These are phyloP conservation scores for Venturia nashicola DNA, from an alignment of 2,329 filamentous ascomycete genomes.

Conservation along the genomic window DNA sequence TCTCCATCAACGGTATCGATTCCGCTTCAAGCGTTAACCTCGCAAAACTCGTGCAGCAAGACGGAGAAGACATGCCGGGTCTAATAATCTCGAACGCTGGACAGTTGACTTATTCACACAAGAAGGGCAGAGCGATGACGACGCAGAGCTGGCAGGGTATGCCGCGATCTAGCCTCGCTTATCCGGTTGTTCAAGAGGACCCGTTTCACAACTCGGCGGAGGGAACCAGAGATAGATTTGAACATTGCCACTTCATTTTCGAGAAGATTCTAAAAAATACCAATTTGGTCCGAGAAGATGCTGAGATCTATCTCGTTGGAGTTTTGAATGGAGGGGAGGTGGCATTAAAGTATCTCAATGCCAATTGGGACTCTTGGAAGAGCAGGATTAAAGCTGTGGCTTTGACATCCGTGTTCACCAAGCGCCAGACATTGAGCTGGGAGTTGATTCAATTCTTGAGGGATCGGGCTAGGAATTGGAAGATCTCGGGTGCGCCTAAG, in stretches of 20 bases:
- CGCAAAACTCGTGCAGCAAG: constrained; percentile 31
- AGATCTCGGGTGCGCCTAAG: constrained; percentile 14
- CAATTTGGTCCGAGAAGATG: constrained; percentile 32
- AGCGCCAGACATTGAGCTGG: constrained; percentile 15
- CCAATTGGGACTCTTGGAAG: constrained; percentile 22
- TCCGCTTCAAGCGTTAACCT: constrained; percentile 59
- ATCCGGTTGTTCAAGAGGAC: constrained; percentile 41
- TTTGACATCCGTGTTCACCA: constrained; percentile 12
- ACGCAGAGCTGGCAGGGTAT: constrained; percentile 43
- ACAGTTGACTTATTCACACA: constrained; percentile 64
- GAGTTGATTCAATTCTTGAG: constrained; percentile 20
- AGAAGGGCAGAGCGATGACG: constrained; percentile 48
- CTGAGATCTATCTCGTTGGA: constrained; percentile 57
- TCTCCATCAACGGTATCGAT: constrained; percentile 52
- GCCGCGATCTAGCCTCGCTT: constrained; percentile 51
- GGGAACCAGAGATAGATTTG: constrained; percentile 41
- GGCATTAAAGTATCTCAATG: constrained; percentile 46
- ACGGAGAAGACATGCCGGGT: constrained; percentile 32
- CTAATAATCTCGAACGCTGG: constrained; percentile 69
- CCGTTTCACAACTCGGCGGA: constrained; percentile 47
- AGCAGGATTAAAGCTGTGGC: constrained; percentile 19
- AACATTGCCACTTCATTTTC: constrained; percentile 59
- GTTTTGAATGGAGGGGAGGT: constrained; percentile 54
- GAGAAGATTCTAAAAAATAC: constrained; percentile 42
- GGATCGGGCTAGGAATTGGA: constrained; percentile 22